A percentile compares a stretch with the other conserved stretches of the same genome.
Evolutionary conservation across 768 basidiomycete genomes (phyloP).

Genomic region (Epithele typhae): DNA sequence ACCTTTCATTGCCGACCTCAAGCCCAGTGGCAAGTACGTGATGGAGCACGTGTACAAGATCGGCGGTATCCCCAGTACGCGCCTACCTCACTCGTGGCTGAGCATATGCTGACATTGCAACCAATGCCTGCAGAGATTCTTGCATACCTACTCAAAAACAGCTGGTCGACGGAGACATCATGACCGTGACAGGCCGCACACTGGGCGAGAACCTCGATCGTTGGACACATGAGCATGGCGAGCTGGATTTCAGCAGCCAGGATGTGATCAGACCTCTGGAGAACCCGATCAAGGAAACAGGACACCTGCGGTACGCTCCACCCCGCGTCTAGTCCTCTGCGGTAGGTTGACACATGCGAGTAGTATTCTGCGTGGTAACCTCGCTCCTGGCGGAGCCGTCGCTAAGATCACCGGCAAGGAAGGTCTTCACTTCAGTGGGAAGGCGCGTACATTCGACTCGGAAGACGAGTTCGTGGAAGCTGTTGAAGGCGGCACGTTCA

Average conservation of each 20-base stretch:
- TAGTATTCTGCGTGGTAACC: slow-evolving; percentile 87
- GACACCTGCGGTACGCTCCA: slow-evolving; percentile 73
- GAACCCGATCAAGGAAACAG: slow-evolving; percentile 84
- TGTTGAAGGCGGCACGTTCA: slow-evolving; percentile 83
- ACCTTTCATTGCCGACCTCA: slow-evolving; percentile 95
- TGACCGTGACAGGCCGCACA: slow-evolving; percentile 88
- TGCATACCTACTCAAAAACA: slow-evolving; percentile 79
- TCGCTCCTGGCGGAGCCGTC: slow-evolving; percentile 94
- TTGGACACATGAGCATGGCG: slow-evolving; percentile 80
- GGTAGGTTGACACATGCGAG: neutral
- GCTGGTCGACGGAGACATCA: slow-evolving; percentile 81
- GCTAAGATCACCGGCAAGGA: slow-evolving; percentile 97
- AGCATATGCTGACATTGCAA: no score
- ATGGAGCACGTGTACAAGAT: slow-evolving; percentile 97
- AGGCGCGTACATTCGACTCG: slow-evolving; percentile 87
- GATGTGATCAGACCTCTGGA: slow-evolving; percentile 85
- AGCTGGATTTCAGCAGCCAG: slow-evolving; percentile 63
- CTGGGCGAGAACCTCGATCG: slow-evolving; percentile 90
- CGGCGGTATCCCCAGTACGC: slow-evolving; percentile 92
- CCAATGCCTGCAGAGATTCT: slow-evolving; percentile 61
- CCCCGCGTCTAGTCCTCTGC: neutral
- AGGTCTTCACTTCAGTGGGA: slow-evolving; percentile 84
- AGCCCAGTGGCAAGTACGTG: slow-evolving; percentile 96
- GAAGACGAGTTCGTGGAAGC: slow-evolving; percentile 87
- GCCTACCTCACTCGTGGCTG: no score